These are phyloP conservation scores for Polygonum maritimum DNA, from an alignment of 148 eudicot genomes.

Conservation along the genomic window DNA sequence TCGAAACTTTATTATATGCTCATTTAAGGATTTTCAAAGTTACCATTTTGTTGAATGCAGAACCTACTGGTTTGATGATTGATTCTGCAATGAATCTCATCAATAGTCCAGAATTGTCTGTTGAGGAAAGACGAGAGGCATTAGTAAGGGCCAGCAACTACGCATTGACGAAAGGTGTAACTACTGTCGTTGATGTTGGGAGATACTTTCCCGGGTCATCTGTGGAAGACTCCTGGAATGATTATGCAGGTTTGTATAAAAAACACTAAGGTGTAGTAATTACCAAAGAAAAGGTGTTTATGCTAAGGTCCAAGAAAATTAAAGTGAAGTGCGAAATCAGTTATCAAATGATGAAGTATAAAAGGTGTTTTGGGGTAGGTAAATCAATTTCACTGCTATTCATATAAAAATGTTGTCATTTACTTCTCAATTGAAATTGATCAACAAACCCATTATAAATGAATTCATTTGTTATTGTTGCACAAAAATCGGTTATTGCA, in stretches of 20 bases:
- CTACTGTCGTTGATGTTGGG: slow-evolving; percentile 92
- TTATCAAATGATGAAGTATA: background rate
- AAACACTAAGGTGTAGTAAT: background rate
- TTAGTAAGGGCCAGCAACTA: slow-evolving; percentile 57
- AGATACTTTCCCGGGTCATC: slow-evolving; percentile 83
- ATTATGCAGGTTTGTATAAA: slow-evolving; percentile 58
- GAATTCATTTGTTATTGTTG: background rate
- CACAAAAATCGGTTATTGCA: background rate
- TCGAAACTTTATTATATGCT: background rate
- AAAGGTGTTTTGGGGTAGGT: background rate
- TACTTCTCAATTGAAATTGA: background rate
- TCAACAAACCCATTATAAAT: background rate
- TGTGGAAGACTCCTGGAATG: slow-evolving; percentile 68
- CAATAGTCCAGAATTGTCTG: slow-evolving; percentile 55
- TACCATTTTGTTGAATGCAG: slow-evolving; percentile 27
- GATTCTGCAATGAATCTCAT: slow-evolving; percentile 84
- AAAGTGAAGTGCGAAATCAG: background rate
- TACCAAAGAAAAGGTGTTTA: background rate
- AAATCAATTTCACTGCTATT: background rate
- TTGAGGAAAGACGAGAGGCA: slow-evolving; percentile 81
- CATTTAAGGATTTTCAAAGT: background rate
- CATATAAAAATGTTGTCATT: background rate
- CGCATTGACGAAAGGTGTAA: slow-evolving; percentile 85
- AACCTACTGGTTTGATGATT: slow-evolving; percentile 84
- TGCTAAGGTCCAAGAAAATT: background rate